These are phyloP conservation scores for Pseudogymnoascus sp. DNA, from an alignment of 2,329 filamentous ascomycete genomes.

Conservation along the genomic window DNA sequence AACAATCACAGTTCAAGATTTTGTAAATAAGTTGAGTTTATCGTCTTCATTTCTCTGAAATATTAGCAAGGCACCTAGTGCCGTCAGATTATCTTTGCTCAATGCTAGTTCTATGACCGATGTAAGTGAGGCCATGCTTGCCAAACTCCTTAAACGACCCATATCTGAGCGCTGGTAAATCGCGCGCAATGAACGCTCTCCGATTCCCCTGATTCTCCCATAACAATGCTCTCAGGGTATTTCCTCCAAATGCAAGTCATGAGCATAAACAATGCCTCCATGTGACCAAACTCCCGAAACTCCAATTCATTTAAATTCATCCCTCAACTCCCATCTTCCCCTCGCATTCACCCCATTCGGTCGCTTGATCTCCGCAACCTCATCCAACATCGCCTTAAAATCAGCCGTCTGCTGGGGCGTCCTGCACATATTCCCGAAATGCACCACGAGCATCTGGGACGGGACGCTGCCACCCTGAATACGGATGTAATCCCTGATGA, in stretches of 20 bases:
- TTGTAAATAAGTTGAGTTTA: not conserved
- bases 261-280: not conserved
- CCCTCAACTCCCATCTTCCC: slow-evolving; percentile 26
- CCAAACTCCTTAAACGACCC: not conserved
- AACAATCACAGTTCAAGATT: not conserved
- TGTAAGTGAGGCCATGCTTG: not conserved
- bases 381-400: slow-evolving; percentile 73
- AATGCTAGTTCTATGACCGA: not conserved
- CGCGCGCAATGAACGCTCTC: not conserved
- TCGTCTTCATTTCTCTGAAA: not conserved
- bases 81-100: not conserved
- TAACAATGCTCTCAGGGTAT: not conserved
- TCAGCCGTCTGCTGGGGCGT: slow-evolving; percentile 60
- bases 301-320: slow-evolving; percentile 23
- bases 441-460: slow-evolving; percentile 79
- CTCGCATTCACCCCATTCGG: slow-evolving; percentile 26
- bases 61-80: not conserved
- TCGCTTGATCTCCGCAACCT: slow-evolving; percentile 59
- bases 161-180: not conserved
- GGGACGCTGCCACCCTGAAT: slow-evolving; percentile 70
- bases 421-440: slow-evolving; percentile 75
- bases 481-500: slow-evolving; percentile 72
- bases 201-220: not conserved
- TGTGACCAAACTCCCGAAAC: not conserved
- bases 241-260: slow-evolving; percentile 7